Evolutionary conservation across 2,329 filamentous ascomycete species (phyloP).

Genomic region (Fusarium xylarioides): DNA sequence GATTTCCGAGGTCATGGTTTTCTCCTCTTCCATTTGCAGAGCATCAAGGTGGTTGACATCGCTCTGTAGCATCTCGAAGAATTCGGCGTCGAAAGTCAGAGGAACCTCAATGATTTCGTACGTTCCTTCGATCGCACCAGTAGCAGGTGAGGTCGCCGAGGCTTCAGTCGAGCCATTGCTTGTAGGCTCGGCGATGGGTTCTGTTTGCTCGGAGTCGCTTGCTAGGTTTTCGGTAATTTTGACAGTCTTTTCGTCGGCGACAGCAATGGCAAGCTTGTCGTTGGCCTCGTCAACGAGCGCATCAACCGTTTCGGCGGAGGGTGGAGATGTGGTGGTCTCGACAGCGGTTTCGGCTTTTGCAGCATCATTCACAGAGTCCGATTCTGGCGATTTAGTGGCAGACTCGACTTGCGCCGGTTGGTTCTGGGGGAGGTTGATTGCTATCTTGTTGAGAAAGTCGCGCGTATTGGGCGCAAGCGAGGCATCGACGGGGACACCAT

Average conservation of each 20-base stretch:
- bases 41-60: slow-evolving; percentile 75
- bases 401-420: slow-evolving; percentile 1
- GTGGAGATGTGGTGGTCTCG: not conserved
- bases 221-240: not conserved
- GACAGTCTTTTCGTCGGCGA: not conserved
- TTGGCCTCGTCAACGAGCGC: slow-evolving; percentile 15
- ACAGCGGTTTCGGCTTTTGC: not conserved
- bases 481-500: slow-evolving; percentile 75
- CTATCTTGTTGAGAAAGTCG: slow-evolving; percentile 69
- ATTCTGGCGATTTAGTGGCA: not conserved
- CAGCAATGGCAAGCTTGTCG: slow-evolving; percentile 15
- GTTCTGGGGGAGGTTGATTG: slow-evolving; percentile 51
- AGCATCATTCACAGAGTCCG: not conserved
- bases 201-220: not conserved
- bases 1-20: slow-evolving; percentile 70
- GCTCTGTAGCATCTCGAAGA: slow-evolving; percentile 78
- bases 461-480: slow-evolving; percentile 72
- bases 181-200: not conserved
- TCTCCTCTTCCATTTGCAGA: slow-evolving; percentile 73
- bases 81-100: slow-evolving; percentile 78
- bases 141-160: not conserved
- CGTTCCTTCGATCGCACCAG: slow-evolving; percentile 6
- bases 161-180: not conserved
- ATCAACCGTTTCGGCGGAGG: slow-evolving; percentile 5
- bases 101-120: slow-evolving; percentile 72